Conservation (phyloP, 1,284 basidiomycete species). For the Puccinia hordei region DNA sequence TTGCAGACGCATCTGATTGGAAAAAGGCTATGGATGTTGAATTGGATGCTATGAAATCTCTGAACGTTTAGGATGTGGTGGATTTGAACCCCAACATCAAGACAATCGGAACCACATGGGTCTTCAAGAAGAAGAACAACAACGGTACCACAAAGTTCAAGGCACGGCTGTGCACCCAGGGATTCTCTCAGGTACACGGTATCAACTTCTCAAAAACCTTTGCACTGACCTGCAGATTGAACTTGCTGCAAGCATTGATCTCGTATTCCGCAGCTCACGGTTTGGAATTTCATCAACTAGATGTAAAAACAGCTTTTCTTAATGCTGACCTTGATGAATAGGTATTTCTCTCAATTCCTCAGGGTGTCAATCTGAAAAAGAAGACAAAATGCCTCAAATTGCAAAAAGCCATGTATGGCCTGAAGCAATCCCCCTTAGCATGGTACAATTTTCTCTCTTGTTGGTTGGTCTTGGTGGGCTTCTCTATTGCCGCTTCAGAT, state of each 20-base stretch:
- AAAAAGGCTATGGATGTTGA: neutral
- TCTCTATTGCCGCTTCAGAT: neutral
- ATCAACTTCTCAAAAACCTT: neutral
- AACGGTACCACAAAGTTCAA: neutral
- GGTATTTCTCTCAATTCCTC: neutral
- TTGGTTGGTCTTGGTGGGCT: neutral
- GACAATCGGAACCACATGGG: neutral
- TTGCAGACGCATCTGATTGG: neutral
- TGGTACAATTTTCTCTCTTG: conserved; percentile 1
- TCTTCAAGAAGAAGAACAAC: neutral
- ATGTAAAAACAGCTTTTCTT: neutral
- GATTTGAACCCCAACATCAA: neutral
- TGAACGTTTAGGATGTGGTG: neutral
- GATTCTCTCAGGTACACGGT: neutral
- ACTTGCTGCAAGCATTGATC: neutral
- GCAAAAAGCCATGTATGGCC: conserved; percentile 27
- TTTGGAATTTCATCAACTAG: too few species aligned
- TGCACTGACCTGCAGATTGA: neutral
- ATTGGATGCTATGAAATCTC: neutral
- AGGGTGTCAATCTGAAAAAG: neutral
- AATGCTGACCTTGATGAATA: neutral
- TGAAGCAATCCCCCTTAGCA: conserved; percentile 10
- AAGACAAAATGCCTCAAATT: neutral
- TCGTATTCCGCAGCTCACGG: neutral
- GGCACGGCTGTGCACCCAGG: neutral